phyloP scores from a whole-genome alignment of 208 protist species.

The Acanthamoeba sp. region DNA sequence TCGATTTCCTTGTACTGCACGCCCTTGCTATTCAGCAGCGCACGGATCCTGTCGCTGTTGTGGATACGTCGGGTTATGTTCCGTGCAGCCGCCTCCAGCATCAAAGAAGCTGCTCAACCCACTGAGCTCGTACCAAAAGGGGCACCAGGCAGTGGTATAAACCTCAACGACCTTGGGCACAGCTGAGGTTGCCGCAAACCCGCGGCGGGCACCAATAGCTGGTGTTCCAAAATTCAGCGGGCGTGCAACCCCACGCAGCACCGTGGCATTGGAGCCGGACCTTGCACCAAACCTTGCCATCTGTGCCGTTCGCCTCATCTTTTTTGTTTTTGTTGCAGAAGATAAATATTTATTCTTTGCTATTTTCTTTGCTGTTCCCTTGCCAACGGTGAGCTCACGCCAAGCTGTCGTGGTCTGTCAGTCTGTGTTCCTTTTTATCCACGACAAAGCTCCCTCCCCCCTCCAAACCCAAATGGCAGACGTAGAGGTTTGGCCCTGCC shows the following conservation, averaged over 20 bases:
- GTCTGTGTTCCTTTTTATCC: too few relatives aligned
- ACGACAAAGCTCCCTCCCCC: too few relatives aligned
- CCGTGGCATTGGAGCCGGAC: background rate
- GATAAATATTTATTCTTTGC: too few relatives aligned
- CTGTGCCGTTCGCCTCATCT: background rate
- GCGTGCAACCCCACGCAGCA: background rate
- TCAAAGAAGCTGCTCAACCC: too few relatives aligned
- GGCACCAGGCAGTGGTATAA: conserved; percentile 39
- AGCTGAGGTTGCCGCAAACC: background rate
- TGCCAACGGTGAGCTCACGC: too few relatives aligned
- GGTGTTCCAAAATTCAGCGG: background rate
- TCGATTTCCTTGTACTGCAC: conserved; percentile 24
- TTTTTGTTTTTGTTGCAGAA: background rate
- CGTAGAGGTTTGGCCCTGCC: background rate
- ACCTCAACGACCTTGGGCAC: background rate
- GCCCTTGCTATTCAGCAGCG: conserved; percentile 25
- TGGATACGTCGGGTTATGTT: too few relatives aligned
- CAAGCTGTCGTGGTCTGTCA: too few relatives aligned
- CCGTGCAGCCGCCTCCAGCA: too few relatives aligned
- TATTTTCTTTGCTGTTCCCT: too few relatives aligned
- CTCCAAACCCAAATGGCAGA: background rate
- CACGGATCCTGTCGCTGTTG: background rate
- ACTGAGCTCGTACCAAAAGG: background rate
- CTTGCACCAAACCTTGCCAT: background rate
- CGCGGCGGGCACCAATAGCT: background rate